These are phyloP conservation scores for Penicillium salamii DNA, from an alignment of 495 filamentous ascomycete species.

Conservation along the genomic window DNA sequence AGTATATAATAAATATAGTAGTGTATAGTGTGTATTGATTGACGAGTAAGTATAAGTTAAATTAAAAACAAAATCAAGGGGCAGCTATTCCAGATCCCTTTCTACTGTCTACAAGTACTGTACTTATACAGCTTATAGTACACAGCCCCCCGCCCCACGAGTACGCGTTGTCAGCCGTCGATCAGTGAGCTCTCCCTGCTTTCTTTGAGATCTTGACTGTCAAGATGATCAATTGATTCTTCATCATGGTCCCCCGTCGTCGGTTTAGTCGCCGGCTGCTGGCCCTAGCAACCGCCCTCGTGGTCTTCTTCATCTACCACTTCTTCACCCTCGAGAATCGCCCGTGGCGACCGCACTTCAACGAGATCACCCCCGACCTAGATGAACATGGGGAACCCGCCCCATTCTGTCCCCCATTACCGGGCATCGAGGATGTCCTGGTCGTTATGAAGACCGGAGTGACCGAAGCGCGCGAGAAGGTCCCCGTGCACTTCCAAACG, in stretches of 20 bases:
- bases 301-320: constrained; percentile 34
- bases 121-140: too few species aligned
- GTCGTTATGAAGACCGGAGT: constrained; percentile 49
- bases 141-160: too few species aligned
- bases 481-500: constrained; percentile 49
- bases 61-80: too few species aligned
- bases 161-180: too few species aligned
- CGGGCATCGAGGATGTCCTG: constrained; percentile 43
- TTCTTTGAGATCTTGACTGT: neutral
- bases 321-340: constrained; percentile 20
- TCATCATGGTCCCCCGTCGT: constrained; percentile 29
- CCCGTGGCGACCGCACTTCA: constrained; percentile 7
- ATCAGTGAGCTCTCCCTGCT: too few species aligned
- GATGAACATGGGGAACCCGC: constrained; percentile 11
- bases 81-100: too few species aligned
- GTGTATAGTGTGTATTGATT: too few species aligned
- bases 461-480: constrained; percentile 41
- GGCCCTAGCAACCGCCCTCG: constrained; percentile 24
- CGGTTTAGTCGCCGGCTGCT: constrained; percentile 29
- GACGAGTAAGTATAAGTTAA: too few species aligned
- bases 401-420: constrained; percentile 35
- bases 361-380: constrained; percentile 4
- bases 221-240: constrained; percentile 19
- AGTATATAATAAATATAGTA: too few species aligned
- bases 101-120: too few species aligned